A percentile compares a stretch with the other conserved stretches of the same genome.
Conservation (phyloP, 2,329 filamentous ascomycete genomes). For the Bipolaris zeicola region DNA sequence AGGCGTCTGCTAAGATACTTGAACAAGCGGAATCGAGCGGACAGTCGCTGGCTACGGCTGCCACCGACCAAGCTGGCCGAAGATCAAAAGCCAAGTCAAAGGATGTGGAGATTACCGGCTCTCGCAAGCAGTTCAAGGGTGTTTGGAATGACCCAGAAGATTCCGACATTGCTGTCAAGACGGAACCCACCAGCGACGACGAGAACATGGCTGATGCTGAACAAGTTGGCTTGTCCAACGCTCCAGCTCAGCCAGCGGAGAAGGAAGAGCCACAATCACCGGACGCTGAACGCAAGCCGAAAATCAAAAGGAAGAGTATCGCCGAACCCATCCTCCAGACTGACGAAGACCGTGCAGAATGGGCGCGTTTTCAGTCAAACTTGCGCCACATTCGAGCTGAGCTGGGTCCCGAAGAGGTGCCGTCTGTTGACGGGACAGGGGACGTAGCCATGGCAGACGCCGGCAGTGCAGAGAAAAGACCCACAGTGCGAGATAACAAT, state of each 20-base stretch:
- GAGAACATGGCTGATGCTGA: conserved; percentile 40
- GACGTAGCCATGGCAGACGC: conserved; percentile 48
- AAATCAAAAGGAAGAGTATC: conserved; percentile 22
- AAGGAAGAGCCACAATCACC: conserved; percentile 42
- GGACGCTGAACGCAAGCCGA: conserved; percentile 39
- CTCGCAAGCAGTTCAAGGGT: conserved; percentile 51
- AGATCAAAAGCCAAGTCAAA: conserved; percentile 51
- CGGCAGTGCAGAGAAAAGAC: conserved; percentile 23
- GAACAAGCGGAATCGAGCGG: conserved; percentile 44
- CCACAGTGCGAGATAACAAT: conserved; percentile 55
- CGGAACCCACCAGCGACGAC: conserved; percentile 60
- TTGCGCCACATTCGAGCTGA: conserved; percentile 55
- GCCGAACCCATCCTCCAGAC: conserved; percentile 56
- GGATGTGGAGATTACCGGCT: conserved; percentile 51
- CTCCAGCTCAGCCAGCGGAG: conserved; percentile 15
- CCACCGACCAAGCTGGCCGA: conserved; percentile 24
- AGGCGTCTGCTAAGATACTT: conserved; percentile 50
- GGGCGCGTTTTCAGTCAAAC: conserved; percentile 55
- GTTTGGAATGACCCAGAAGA: conserved; percentile 53
- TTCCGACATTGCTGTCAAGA: conserved; percentile 54
- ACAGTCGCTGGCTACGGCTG: conserved; percentile 22
- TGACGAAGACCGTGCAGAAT: conserved; percentile 59
- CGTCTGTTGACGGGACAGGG: conserved; percentile 48
- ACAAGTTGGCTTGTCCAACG: conserved; percentile 27
- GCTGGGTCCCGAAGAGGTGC: conserved; percentile 48